phyloP scores from a whole-genome alignment of 2,329 filamentous ascomycete genomes.

The Pseudogymnoascus sp. region DNA sequence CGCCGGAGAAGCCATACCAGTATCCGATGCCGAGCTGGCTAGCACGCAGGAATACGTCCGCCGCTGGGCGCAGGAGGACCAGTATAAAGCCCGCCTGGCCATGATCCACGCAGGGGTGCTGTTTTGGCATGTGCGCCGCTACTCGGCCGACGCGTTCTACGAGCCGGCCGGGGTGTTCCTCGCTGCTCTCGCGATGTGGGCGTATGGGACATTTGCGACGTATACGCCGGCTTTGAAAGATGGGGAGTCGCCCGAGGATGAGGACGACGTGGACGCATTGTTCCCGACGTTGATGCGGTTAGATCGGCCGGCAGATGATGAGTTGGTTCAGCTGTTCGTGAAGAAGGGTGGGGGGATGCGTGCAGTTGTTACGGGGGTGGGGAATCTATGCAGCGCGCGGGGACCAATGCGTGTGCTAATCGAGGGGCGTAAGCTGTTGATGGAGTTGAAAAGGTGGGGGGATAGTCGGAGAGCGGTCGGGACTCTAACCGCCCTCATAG shows the following conservation, averaged over 20 bases:
- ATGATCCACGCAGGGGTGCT: constrained; percentile 45
- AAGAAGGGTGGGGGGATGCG: constrained; percentile 41
- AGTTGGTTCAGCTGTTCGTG: constrained; percentile 49
- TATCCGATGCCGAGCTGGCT: constrained; percentile 20
- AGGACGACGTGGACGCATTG: constrained; percentile 15
- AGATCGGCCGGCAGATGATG: constrained; percentile 49
- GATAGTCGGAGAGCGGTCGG: constrained; percentile 8
- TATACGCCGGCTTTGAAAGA: neutral
- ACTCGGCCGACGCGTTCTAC: constrained; percentile 39
- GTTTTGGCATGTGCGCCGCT: constrained; percentile 45
- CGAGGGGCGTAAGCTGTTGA: constrained; percentile 33
- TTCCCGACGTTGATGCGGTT: constrained; percentile 41
- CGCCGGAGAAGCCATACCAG: neutral
- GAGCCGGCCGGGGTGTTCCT: constrained; percentile 39
- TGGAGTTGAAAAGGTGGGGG: constrained; percentile 21
- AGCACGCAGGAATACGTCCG: constrained; percentile 29
- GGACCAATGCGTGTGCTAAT: constrained; percentile 33
- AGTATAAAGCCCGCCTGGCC: constrained; percentile 49
- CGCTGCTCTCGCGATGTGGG: constrained; percentile 40
- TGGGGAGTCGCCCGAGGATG: neutral
- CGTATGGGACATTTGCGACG: constrained; percentile 26
- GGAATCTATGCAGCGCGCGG: constrained; percentile 36
- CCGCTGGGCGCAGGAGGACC: constrained; percentile 43
- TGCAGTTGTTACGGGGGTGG: constrained; percentile 44
- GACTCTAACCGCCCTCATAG: neutral